phyloP scores from a whole-genome alignment of 371 early-diverging fungal species.

The Mucor saturninus region DNA sequence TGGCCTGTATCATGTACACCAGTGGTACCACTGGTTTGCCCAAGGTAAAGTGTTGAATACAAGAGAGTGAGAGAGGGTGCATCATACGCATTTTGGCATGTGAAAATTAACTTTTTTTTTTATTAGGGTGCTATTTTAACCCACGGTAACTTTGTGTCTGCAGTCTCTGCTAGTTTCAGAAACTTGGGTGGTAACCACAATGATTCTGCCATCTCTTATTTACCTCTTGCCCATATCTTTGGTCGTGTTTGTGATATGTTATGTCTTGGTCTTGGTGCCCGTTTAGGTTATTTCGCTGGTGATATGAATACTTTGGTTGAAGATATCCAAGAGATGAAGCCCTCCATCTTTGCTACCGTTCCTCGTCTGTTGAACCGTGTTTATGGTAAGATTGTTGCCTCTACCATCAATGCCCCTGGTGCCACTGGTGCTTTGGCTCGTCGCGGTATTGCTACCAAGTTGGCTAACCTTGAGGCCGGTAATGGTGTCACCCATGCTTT shows the following conservation, averaged over 20 bases:
- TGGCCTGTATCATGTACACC: slow-evolving; percentile 96
- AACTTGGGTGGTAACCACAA: slow-evolving; percentile 33
- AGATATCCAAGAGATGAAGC: slow-evolving; percentile 82
- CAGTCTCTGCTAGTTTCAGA: slow-evolving; percentile 29
- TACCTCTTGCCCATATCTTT: slow-evolving; percentile 95
- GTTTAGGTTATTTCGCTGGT: slow-evolving; percentile 86
- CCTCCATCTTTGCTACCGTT: slow-evolving; percentile 86
- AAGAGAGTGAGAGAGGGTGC: not conserved
- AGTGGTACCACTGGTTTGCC: slow-evolving; percentile 89
- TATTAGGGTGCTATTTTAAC: slow-evolving; percentile 58
- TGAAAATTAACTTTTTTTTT: slow-evolving; percentile 3
- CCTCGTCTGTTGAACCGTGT: slow-evolving; percentile 94
- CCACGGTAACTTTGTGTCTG: slow-evolving; percentile 55
- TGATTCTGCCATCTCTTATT: slow-evolving; percentile 64
- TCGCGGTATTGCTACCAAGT: slow-evolving; percentile 55
- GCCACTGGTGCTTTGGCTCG: slow-evolving; percentile 67
- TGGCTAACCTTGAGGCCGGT: slow-evolving; percentile 64
- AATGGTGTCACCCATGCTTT: slow-evolving; percentile 72
- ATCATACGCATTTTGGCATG: slow-evolving; percentile 6
- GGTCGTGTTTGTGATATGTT: slow-evolving; percentile 68
- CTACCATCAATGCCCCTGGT: slow-evolving; percentile 74
- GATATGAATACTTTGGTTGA: slow-evolving; percentile 80
- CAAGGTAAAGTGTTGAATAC: slow-evolving; percentile 26
- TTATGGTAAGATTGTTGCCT: slow-evolving; percentile 79
- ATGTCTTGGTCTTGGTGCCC: slow-evolving; percentile 49